Conservation (phyloP, 805 yeast species). For the Pichia insulana region DNA sequence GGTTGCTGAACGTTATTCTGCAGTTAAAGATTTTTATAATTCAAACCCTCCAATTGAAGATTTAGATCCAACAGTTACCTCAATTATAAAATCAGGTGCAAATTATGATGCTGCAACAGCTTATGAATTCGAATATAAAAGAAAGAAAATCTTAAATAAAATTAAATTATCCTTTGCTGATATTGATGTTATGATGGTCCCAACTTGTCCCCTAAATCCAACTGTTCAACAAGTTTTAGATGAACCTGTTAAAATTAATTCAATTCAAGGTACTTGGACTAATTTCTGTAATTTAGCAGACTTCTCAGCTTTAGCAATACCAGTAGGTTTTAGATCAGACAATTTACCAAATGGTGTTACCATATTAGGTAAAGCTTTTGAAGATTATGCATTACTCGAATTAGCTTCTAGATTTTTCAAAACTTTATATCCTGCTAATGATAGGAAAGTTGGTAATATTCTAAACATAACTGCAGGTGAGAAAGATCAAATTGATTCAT, state of each 20-base stretch:
- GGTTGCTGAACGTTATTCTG: constrained; percentile 93
- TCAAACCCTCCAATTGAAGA: constrained; percentile 60
- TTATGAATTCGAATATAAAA: constrained; percentile 77
- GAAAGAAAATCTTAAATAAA: constrained; percentile 68
- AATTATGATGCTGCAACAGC: constrained; percentile 73
- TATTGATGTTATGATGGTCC: constrained; percentile 75
- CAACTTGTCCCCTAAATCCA: constrained; percentile 92
- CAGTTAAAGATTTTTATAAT: constrained; percentile 62
- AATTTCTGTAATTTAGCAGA: constrained; percentile 94
- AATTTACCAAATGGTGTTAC: constrained; percentile 91
- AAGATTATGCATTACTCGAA: constrained; percentile 83
- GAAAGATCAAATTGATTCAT: constrained; percentile 36
- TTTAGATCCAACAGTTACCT: constrained; percentile 75
- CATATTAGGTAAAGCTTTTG: constrained; percentile 68
- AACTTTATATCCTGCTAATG: constrained; percentile 31
- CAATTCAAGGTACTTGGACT: constrained; percentile 96
- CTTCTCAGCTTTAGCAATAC: constrained; percentile 83
- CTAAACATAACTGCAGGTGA: constrained; percentile 19
- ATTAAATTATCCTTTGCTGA: constrained; percentile 45
- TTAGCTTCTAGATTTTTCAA: constrained; percentile 67
- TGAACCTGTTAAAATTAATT: constrained; percentile 79
- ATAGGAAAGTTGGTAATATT: constrained; percentile 49
- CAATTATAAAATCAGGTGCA: constrained; percentile 72
- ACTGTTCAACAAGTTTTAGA: constrained; percentile 59
- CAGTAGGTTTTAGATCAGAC: constrained; percentile 81